phyloP scores from a whole-genome alignment of 495 filamentous ascomycete genomes.

The Lophiotrema nucula region DNA sequence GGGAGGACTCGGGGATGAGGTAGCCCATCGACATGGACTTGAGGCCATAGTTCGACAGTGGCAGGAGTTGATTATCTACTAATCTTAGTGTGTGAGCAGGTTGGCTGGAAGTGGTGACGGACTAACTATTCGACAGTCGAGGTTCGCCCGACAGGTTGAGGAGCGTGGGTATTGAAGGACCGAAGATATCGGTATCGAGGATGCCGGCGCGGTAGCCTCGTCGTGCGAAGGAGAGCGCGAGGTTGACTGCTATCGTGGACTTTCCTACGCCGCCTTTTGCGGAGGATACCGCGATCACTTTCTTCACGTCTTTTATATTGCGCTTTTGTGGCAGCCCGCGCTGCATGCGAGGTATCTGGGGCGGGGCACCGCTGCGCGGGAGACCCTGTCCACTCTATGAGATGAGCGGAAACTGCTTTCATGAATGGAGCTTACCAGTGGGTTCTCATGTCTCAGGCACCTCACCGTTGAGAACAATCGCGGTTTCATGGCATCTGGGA shows the following conservation, averaged over 20 bases:
- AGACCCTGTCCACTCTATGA: conserved; percentile 60
- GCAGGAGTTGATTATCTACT: conserved; percentile 75
- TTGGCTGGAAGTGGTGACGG: not conserved
- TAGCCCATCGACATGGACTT: conserved; percentile 99
- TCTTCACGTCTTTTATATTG: conserved; percentile 74
- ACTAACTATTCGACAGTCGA: conserved; percentile 38
- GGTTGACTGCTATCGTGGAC: conserved; percentile 90
- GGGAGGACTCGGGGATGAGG: conserved; percentile 65
- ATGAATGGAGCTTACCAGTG: conserved; percentile 58
- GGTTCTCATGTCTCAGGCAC: conserved; percentile 81
- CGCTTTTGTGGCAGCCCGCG: conserved; percentile 80
- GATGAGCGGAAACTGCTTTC: not conserved
- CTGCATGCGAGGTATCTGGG: conserved; percentile 73
- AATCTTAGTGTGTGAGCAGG: not conserved
- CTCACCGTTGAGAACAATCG: conserved; percentile 65
- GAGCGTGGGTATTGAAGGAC: conserved; percentile 89
- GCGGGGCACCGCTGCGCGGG: conserved; percentile 70
- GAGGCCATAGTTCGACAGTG: conserved; percentile 90
- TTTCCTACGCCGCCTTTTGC: conserved; percentile 98
- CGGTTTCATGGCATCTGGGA: conserved; percentile 36
- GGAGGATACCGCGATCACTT: conserved; percentile 88
- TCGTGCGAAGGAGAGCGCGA: conserved; percentile 80
- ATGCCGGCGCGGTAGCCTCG: conserved; percentile 78
- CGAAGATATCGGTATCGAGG: conserved; percentile 94
- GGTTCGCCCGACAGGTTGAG: conserved; percentile 76